These are phyloP conservation scores for Limonomyces culmigenus DNA, from an alignment of 1,284 basidiomycete species.

Conservation along the genomic window DNA sequence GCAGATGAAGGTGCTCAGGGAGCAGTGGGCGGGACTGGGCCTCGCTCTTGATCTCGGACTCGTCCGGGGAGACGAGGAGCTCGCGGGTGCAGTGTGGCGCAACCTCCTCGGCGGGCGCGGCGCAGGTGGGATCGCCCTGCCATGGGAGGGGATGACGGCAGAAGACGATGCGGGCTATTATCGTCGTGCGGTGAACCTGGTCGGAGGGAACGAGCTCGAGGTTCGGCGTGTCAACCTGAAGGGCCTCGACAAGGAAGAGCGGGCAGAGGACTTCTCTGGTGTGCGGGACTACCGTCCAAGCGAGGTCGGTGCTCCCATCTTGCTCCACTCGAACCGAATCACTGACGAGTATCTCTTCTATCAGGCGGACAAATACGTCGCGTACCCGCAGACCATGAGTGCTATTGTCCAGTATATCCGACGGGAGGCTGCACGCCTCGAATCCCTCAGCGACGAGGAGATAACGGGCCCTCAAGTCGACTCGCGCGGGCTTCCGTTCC, in stretches of 20 bases:
- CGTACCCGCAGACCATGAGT: constrained; percentile 66
- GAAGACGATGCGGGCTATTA: constrained; percentile 14
- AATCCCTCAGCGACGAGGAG: constrained; percentile 52
- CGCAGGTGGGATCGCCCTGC: constrained; percentile 43
- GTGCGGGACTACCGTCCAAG: constrained; percentile 50
- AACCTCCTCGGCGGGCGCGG: constrained; percentile 77
- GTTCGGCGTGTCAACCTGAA: constrained; percentile 31
- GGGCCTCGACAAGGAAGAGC: constrained; percentile 34
- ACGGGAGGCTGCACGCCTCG: constrained; percentile 61
- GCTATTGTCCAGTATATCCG: constrained; percentile 65
- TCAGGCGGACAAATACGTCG: constrained; percentile 50
- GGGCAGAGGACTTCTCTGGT: constrained; percentile 49
- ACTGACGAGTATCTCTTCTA: too few relatives aligned
- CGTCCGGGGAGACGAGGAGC: constrained; percentile 54
- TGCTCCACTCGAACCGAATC: background rate
- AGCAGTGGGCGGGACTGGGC: constrained; percentile 82
- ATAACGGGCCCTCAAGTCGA: too few relatives aligned
- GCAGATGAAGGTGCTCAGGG: constrained; percentile 85
- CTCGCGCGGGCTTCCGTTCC: too few relatives aligned
- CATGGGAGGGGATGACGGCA: constrained; percentile 4
- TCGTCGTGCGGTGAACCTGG: constrained; percentile 47
- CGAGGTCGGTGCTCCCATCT: background rate
- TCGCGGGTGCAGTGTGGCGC: constrained; percentile 84
- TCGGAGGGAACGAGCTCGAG: constrained; percentile 41
- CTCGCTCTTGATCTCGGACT: constrained; percentile 74